Conservation (phyloP, 441 rosid species). For the Gossypium schwendimanii region DNA sequence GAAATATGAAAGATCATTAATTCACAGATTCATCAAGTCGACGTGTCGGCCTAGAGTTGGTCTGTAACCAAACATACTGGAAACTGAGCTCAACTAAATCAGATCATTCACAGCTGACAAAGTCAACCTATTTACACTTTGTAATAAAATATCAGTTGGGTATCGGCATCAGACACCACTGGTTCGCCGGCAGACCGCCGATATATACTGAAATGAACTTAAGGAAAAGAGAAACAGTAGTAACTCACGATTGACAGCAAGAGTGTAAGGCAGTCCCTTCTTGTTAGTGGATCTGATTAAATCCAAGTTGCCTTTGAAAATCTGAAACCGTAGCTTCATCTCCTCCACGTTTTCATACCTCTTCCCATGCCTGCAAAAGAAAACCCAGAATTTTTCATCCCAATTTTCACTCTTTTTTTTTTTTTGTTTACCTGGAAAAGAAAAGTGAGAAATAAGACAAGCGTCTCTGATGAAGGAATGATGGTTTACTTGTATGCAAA, state of each 20-base stretch:
- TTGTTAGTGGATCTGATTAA: conserved; percentile 67
- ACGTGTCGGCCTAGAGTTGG: neutral
- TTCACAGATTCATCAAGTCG: neutral
- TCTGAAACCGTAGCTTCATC: conserved; percentile 57
- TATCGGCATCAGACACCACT: neutral
- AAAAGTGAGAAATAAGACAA: neutral
- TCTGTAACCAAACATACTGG: neutral
- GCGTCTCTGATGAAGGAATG: neutral
- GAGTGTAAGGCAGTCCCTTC: conserved; percentile 57
- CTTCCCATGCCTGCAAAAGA: conserved; percentile 48
- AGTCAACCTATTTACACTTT: too few relatives aligned
- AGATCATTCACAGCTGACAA: neutral
- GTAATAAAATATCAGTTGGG: neutral
- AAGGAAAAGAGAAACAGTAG: neutral
- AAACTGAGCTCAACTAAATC: neutral
- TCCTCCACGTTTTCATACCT: conserved; percentile 59
- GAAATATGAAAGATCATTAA: too few relatives aligned
- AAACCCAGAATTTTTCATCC: neutral
- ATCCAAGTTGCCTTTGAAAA: conserved; percentile 64
- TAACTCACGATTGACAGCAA: conserved; percentile 59
- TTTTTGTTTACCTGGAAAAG: too few relatives aligned
- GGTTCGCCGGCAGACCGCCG: too few relatives aligned
- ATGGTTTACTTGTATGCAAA: conserved; percentile 55
- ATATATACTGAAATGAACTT: neutral
- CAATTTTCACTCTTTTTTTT: neutral